phyloP scores from a whole-genome alignment of 164 flowering plant species.

The Cinnamomum chago region DNA sequence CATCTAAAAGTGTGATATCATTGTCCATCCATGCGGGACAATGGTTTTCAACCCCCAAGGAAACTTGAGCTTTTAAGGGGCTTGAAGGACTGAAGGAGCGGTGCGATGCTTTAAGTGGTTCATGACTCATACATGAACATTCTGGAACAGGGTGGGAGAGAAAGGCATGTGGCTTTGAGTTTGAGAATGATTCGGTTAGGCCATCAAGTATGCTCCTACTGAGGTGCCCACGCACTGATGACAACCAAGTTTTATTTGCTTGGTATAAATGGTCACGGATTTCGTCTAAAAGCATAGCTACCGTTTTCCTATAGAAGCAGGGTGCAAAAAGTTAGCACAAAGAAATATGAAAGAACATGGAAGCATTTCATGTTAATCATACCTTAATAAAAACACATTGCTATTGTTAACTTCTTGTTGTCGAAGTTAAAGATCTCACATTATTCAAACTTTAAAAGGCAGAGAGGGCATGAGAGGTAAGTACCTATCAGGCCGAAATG shows the following conservation, averaged over 20 bases:
- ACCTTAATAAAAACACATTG: too few species aligned
- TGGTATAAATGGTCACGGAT: slow-evolving; percentile 60
- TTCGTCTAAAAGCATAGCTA: slow-evolving; percentile 53
- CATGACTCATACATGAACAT: slow-evolving; percentile 58
- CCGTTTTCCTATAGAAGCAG: slow-evolving; percentile 43
- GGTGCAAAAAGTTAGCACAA: not conserved
- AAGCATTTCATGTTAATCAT: not conserved
- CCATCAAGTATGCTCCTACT: slow-evolving; percentile 55
- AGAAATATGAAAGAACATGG: not conserved
- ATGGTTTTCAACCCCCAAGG: slow-evolving; percentile 34
- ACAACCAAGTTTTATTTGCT: slow-evolving; percentile 77
- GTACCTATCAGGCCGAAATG: slow-evolving; percentile 82
- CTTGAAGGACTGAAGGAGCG: slow-evolving; percentile 31
- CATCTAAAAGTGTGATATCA: slow-evolving; percentile 17
- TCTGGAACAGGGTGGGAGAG: slow-evolving; percentile 89
- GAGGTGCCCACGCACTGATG: slow-evolving; percentile 58
- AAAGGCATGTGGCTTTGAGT: slow-evolving; percentile 57
- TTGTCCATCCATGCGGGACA: slow-evolving; percentile 82
- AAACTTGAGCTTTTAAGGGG: slow-evolving; percentile 23
- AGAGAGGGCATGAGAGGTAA: not conserved
- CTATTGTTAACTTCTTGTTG: too few species aligned
- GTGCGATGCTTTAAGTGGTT: slow-evolving; percentile 12
- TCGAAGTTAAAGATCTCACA: not conserved
- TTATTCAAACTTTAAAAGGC: not conserved
- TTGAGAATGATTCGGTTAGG: slow-evolving; percentile 40